Evolutionary conservation across 2,329 filamentous ascomycete genomes (phyloP).

Genomic region (Hypoxylon rubiginosum): DNA sequence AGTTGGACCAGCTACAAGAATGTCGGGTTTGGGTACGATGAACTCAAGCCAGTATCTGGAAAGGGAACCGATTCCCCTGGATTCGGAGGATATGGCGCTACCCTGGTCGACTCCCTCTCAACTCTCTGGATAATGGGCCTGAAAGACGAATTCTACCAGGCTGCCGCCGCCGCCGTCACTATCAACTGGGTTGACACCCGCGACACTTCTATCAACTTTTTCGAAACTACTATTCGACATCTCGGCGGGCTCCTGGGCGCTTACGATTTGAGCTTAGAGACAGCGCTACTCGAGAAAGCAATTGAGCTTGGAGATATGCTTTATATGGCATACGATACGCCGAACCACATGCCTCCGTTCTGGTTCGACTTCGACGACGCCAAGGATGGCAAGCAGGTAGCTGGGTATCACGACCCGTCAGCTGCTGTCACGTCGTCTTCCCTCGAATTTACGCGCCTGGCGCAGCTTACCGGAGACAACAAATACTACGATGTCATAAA

Average conservation of each 20-base stretch:
- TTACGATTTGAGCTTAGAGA: conserved; percentile 60
- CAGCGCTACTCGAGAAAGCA: conserved; percentile 59
- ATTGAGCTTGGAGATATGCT: conserved; percentile 63
- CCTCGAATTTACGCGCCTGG: conserved; percentile 78
- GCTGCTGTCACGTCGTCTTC: conserved; percentile 70
- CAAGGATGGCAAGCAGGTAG: conserved; percentile 52
- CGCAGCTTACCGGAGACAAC: conserved; percentile 75
- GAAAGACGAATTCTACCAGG: conserved; percentile 67
- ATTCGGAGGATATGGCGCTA: conserved; percentile 63
- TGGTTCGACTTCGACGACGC: conserved; percentile 67
- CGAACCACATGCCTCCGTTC: conserved; percentile 64
- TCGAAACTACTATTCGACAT: conserved; percentile 63
- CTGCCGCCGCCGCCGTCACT: conserved; percentile 62
- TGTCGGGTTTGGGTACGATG: conserved; percentile 48
- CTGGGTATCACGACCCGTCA: conserved; percentile 55
- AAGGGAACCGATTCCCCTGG: conserved; percentile 45
- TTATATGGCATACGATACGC: conserved; percentile 63
- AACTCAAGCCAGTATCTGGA: conserved; percentile 50
- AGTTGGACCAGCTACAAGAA: conserved; percentile 65
- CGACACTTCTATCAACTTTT: conserved; percentile 57
- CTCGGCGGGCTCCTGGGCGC: conserved; percentile 61
- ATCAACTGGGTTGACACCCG: conserved; percentile 64
- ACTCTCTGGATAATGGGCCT: conserved; percentile 74
- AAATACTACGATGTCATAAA: conserved; percentile 83
- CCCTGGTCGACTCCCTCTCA: conserved; percentile 71